These are phyloP conservation scores for Kuraishia molischiana DNA, from an alignment of 805 yeast species.

Conservation along the genomic window DNA sequence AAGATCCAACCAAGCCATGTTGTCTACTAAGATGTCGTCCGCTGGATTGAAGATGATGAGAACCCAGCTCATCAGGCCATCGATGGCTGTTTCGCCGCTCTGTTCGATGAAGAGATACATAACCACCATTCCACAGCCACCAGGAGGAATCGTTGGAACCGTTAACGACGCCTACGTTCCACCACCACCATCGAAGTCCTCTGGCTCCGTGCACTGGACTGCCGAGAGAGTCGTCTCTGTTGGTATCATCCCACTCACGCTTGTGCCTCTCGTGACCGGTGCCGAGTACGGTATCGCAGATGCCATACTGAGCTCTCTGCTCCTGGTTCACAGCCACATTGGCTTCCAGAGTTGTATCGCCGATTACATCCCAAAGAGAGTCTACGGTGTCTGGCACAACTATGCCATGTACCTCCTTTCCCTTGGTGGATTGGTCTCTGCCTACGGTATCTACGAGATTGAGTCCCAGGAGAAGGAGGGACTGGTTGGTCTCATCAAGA, in stretches of 20 bases:
- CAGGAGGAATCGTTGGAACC: constrained; percentile 62
- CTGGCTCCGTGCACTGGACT: constrained; percentile 73
- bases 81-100: neutral
- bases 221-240: constrained; percentile 53
- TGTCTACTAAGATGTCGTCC: no score
- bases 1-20: no score
- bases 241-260: constrained; percentile 52
- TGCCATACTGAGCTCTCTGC: constrained; percentile 20
- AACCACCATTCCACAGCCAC: constrained; percentile 38
- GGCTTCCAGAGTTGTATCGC: constrained; percentile 73
- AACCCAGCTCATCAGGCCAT: neutral
- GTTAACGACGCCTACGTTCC: constrained; percentile 64
- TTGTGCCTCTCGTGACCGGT: constrained; percentile 52
- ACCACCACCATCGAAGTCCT: constrained; percentile 42
- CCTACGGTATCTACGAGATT: constrained; percentile 60
- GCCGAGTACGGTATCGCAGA: constrained; percentile 28
- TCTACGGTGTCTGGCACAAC: constrained; percentile 56
- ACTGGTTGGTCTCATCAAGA: constrained; percentile 31
- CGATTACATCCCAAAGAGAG: constrained; percentile 71
- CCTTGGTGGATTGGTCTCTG: constrained; percentile 53
- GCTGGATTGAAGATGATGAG: constrained; percentile 1
- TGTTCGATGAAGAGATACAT: neutral
- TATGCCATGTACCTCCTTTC: constrained; percentile 50
- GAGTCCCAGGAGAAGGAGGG: constrained; percentile 63
- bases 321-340: constrained; percentile 55